Conservation (phyloP, 2,329 filamentous ascomycete species). For the Dendrostoma leiphaemia region DNA sequence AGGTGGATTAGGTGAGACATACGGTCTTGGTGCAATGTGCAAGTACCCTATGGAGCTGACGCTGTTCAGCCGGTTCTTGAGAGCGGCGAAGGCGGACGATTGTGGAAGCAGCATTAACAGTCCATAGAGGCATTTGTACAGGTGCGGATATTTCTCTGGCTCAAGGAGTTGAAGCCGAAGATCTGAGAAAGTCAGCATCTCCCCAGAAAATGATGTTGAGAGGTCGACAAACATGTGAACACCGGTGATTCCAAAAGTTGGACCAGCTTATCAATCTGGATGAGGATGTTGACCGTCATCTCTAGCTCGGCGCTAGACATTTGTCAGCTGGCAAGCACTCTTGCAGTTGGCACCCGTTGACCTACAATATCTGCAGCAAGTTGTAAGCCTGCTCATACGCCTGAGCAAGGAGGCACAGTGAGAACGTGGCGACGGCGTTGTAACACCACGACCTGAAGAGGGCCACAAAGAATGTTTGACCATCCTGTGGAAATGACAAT, state of each 20-base stretch:
- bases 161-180: slow-evolving; percentile 92
- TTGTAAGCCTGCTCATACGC: slow-evolving; percentile 98
- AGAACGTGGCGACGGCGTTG: slow-evolving; percentile 97
- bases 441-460: slow-evolving; percentile 98
- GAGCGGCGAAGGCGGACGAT: slow-evolving; percentile 91
- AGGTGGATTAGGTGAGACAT: slow-evolving; percentile 43
- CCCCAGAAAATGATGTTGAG: background rate
- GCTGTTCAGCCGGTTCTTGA: slow-evolving; percentile 95
- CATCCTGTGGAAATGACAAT: slow-evolving; percentile 57
- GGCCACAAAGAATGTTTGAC: slow-evolving; percentile 91
- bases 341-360: slow-evolving; percentile 5
- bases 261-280: slow-evolving; percentile 97
- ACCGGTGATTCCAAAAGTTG: slow-evolving; percentile 96
- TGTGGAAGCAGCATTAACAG: slow-evolving; percentile 98
- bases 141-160: slow-evolving; percentile 88
- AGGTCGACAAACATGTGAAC: slow-evolving; percentile 76
- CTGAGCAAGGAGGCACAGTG: slow-evolving; percentile 89
- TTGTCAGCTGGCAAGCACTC: slow-evolving; percentile 23
- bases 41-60: slow-evolving; percentile 96
- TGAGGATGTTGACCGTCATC: slow-evolving; percentile 98
- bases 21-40: slow-evolving; percentile 77
- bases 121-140: slow-evolving; percentile 97
- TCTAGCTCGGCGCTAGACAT: slow-evolving; percentile 79
- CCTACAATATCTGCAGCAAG: slow-evolving; percentile 86
- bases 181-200: slow-evolving; percentile 49